Evolutionary conservation across 768 basidiomycete species (phyloP), one percentile per base, ranked within the genome.

Genomic region (Pulveroboletus sp.): DNA sequence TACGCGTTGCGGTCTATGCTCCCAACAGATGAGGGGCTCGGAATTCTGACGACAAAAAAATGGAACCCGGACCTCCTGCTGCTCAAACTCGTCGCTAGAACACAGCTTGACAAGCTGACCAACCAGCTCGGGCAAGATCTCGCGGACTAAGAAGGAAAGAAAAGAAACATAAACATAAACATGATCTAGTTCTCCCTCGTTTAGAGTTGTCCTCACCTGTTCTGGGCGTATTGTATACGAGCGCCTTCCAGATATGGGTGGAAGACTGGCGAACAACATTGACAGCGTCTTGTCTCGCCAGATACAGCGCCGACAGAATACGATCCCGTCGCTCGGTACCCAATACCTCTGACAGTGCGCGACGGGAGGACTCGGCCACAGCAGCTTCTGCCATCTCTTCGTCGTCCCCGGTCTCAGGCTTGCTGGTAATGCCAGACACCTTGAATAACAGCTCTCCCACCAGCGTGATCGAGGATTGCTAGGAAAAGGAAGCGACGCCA

Each of bases 391-490:
- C 82, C 33, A 74, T 71, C 9, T 74, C 76, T 31, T 86, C 87
- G 21, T 86, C 87, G 37, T 90, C 93, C 40, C 85, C 89, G 5
- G 72, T 69, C 47, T 83, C 83, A 38, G 79, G 78, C 68, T 98
- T 98, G 43, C 84, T 89, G 51, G 88, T 86, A 61, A 99, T 96
- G 44, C 96, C 96, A 15, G 94, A 92, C 10, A 98, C 85, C 66
- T 93, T 92, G 86, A 97, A 99, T 10, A 98, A 72, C 3, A 97
- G 73, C 66, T 98, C 95, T 53, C 96, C 96, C 35, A 97, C 89
- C 53, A 98, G 81, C 2, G 93, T 92, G 61, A 98, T 88, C 30
- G 94, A 98, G 0, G 93, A 91, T 82, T 92, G 91, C 90, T 92
- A 59, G 5, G 9, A n/a, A 21, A 21, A 31, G 2, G 3, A 14